A percentile compares a stretch with the other conserved stretches of the same genome.
These are phyloP conservation scores for Flaveria sonorensis DNA, from an alignment of 129 eudicot genomes.

Conservation along the genomic window DNA sequence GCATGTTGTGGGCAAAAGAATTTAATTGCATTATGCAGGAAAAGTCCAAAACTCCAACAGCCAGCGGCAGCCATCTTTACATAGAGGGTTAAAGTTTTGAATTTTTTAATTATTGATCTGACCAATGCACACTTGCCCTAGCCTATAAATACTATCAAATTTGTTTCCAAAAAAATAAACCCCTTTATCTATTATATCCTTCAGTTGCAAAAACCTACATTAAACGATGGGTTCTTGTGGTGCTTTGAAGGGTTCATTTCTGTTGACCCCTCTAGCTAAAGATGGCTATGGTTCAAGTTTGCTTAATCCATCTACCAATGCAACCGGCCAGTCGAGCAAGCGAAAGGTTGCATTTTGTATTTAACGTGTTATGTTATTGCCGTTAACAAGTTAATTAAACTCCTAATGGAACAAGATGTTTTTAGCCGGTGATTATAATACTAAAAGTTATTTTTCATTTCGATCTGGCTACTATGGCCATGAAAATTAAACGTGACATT, in stretches of 20 bases:
- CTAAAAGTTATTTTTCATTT: background rate
- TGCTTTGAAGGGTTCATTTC: constrained; percentile 9
- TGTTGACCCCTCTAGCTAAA: constrained; percentile 6
- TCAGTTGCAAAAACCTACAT: background rate
- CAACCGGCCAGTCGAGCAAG: background rate
- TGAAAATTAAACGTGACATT: too few species aligned
- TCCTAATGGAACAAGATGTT: background rate
- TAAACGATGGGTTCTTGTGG: constrained; percentile 23
- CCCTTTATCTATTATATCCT: background rate
- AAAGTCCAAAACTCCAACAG: too few species aligned
- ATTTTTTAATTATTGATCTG: background rate
- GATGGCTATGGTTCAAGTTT: background rate
- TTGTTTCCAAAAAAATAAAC: background rate
- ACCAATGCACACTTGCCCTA: background rate
- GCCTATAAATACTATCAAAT: background rate
- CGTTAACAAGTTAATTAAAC: background rate
- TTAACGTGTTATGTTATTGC: background rate
- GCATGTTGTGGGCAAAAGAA: constrained; percentile 6
- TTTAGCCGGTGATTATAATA: background rate
- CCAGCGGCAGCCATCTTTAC: constrained; percentile 8
- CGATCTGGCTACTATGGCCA: too few species aligned
- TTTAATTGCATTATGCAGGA: background rate
- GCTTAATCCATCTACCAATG: constrained; percentile 1
- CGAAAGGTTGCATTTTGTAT: constrained; percentile 2
- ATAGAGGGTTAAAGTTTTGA: background rate